Evolutionary conservation across 23 red algal genomes (phyloP).

Genomic region (Gracilaria gracilis): DNA sequence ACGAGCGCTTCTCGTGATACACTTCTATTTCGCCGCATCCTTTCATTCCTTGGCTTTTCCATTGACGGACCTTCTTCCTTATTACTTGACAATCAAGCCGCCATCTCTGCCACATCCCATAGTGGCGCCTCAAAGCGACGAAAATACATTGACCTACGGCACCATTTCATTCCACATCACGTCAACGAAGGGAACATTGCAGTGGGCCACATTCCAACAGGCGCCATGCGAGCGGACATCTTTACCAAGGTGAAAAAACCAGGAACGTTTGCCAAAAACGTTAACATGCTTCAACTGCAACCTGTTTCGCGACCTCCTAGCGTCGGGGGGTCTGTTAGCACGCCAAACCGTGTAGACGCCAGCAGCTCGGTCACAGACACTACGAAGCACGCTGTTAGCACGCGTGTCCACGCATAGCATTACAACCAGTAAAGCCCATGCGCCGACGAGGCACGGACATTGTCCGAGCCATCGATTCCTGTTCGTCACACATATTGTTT

Average conservation of each 20-base stretch:
- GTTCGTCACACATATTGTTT: too few relatives aligned
- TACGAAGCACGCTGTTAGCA: too few relatives aligned
- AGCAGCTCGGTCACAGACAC: too few relatives aligned
- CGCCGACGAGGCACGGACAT: too few relatives aligned
- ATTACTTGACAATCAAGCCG: slow-evolving; percentile 11
- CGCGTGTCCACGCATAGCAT: too few relatives aligned
- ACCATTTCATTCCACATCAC: slow-evolving; percentile 6
- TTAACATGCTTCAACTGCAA: neutral
- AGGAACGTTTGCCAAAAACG: neutral
- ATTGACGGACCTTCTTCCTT: neutral
- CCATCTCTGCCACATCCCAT: neutral
- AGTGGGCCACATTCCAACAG: neutral
- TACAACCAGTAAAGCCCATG: too few relatives aligned
- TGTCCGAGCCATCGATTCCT: too few relatives aligned
- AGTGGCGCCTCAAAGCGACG: neutral
- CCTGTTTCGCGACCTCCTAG: neutral
- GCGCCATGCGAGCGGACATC: neutral
- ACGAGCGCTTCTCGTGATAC: neutral
- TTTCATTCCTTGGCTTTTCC: neutral
- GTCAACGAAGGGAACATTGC: neutral
- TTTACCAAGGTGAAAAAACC: neutral
- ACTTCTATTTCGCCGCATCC: neutral
- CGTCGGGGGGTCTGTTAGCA: slow-evolving; percentile 13
- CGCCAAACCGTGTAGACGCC: neutral
- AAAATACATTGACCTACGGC: slow-evolving; percentile 21